Evolutionary conservation across 768 basidiomycete genomes (phyloP).

Genomic region (Hortiboletus flavorubellus): DNA sequence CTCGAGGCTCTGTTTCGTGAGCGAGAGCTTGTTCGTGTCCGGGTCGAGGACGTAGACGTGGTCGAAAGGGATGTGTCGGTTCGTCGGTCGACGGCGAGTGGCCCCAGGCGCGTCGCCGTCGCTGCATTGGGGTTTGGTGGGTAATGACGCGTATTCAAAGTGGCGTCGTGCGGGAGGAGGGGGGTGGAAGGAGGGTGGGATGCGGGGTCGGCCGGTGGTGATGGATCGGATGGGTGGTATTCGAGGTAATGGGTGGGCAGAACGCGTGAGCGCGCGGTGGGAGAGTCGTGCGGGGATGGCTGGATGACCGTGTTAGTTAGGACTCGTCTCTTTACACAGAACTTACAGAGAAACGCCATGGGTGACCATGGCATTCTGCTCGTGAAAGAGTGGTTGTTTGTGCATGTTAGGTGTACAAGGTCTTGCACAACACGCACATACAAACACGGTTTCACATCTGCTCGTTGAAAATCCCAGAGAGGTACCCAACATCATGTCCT

Average conservation of each 20-base stretch:
- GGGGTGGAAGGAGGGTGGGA: not conserved
- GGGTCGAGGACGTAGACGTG: conserved; percentile 49
- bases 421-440: conserved; percentile 24
- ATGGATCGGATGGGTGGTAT: conserved; percentile 8
- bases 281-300: not conserved
- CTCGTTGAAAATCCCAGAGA: no score
- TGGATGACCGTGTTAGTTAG: not conserved
- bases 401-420: conserved; percentile 21
- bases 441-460: not conserved
- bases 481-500: no score
- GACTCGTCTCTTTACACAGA: not conserved
- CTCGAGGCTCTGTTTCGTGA: conserved; percentile 31
- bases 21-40: conserved; percentile 38
- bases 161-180: conserved; percentile 16
- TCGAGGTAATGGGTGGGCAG: not conserved
- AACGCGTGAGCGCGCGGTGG: conserved; percentile 5
- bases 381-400: conserved; percentile 26
- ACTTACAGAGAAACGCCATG: conserved; percentile 15
- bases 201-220: not conserved
- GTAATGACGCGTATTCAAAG: not conserved
- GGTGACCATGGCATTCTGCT: not conserved
- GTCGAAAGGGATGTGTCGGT: conserved; percentile 41
- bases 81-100: conserved; percentile 20
- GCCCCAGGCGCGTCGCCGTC: no score
- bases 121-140: not conserved